A percentile compares a stretch with the other conserved stretches of the same genome.
Evolutionary conservation across 169 alveolate species (phyloP).

Genomic region (Eimeria maxima): DNA sequence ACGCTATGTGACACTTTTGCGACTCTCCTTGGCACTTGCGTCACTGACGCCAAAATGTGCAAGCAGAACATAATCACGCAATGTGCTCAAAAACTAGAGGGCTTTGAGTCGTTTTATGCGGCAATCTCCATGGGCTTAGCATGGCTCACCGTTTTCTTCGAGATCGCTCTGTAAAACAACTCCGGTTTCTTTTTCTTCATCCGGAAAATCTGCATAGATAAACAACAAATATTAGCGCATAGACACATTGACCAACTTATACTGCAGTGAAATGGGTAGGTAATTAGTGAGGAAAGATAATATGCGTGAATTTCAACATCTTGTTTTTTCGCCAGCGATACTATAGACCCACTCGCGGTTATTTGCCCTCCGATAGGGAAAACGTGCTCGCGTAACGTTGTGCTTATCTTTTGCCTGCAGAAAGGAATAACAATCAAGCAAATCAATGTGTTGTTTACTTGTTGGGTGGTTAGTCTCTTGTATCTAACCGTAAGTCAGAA

Average conservation of each 20-base stretch:
- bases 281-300: not conserved
- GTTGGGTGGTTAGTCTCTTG: not conserved
- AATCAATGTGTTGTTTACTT: not conserved
- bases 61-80: not conserved
- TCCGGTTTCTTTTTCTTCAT: constrained; percentile 24
- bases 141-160: constrained; percentile 26
- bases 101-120: not conserved
- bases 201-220: constrained; percentile 37
- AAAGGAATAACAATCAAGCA: not conserved
- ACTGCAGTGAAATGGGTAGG: not conserved
- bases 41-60: not conserved
- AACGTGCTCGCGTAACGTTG: constrained; percentile 64
- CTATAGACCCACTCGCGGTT: constrained; percentile 64
- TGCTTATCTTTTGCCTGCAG: constrained; percentile 68
- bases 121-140: not conserved
- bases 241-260: not conserved
- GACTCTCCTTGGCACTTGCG: not conserved
- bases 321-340: not conserved
- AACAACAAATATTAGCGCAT: not conserved
- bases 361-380: constrained; percentile 79
- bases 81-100: not conserved
- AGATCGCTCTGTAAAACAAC: constrained; percentile 15
- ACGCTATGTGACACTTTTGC: not conserved
- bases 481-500: not conserved
- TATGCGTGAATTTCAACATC: too few relatives aligned